Evolutionary conservation across 129 eudicot species (phyloP).

Genomic region (Gnaphalium uliginosum): DNA sequence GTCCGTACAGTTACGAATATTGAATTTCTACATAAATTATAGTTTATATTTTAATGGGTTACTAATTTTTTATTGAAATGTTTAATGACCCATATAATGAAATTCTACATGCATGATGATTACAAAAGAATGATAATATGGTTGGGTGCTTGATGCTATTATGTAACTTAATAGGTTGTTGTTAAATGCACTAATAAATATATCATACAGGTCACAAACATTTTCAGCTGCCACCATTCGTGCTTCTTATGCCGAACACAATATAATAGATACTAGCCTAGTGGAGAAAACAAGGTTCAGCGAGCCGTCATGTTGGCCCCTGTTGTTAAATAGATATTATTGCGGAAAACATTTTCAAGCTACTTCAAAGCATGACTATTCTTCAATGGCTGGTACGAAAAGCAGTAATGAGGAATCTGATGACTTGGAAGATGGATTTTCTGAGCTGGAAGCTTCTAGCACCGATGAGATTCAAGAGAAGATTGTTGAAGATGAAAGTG

Average conservation of each 20-base stretch:
- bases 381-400: constrained; percentile 58
- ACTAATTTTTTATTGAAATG: too few relatives aligned
- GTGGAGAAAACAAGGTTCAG: constrained; percentile 28
- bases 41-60: not conserved
- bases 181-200: not conserved
- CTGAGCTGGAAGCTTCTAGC: constrained; percentile 57
- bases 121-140: constrained; percentile 17
- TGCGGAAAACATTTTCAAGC: constrained; percentile 5
- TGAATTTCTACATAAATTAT: not conserved
- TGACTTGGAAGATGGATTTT: constrained; percentile 70
- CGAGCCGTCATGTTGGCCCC: constrained; percentile 27
- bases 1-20: not conserved
- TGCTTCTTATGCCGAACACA: constrained; percentile 37
- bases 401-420: constrained; percentile 58
- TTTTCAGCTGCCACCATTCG: constrained; percentile 35
- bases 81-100: not conserved
- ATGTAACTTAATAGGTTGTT: not conserved
- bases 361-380: constrained; percentile 29
- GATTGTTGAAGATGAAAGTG: constrained; percentile 31
- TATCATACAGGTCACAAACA: constrained; percentile 31
- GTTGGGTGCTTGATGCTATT: not conserved
- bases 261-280: constrained; percentile 26
- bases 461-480: constrained; percentile 15
- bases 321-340: constrained; percentile 26
- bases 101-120: not conserved